These are phyloP conservation scores for Fusarium nelsonii DNA, from an alignment of 2,329 filamentous ascomycete species.

Conservation along the genomic window DNA sequence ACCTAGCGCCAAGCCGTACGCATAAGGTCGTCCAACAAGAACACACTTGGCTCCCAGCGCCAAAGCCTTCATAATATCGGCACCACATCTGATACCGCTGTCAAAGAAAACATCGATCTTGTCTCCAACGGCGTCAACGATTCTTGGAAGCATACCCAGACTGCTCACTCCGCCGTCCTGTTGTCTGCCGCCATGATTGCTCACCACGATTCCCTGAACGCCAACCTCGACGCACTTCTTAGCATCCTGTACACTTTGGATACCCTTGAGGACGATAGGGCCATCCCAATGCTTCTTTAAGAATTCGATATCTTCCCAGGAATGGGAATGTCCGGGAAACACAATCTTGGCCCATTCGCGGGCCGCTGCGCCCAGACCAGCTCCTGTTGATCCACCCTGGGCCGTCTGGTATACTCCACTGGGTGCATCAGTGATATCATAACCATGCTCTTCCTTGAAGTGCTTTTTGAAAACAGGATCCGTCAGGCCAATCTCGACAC, in stretches of 20 bases:
- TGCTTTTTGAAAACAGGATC: slow-evolving; percentile 31
- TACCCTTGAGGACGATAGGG: slow-evolving; percentile 28
- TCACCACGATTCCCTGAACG: slow-evolving; percentile 32
- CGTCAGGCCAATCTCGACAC: slow-evolving; percentile 32
- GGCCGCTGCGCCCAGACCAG: slow-evolving; percentile 21
- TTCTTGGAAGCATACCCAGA: slow-evolving; percentile 29
- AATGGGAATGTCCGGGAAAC: slow-evolving; percentile 28
- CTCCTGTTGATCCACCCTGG: slow-evolving; percentile 24
- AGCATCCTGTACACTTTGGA: slow-evolving; percentile 27
- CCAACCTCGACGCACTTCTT: slow-evolving; percentile 27
- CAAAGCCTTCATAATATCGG: slow-evolving; percentile 24
- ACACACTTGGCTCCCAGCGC: slow-evolving; percentile 18
- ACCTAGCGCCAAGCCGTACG: slow-evolving; percentile 1
- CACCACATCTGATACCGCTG: slow-evolving; percentile 19
- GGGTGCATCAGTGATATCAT: slow-evolving; percentile 16
- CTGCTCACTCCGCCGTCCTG: slow-evolving; percentile 35
- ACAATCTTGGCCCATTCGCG: slow-evolving; percentile 39
- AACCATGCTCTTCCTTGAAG: slow-evolving; percentile 28
- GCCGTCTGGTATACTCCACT: slow-evolving; percentile 30
- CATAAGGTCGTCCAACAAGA: slow-evolving; percentile 19
- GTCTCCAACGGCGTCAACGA: slow-evolving; percentile 5
- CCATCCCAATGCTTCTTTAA: slow-evolving; percentile 34
- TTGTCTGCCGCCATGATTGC: slow-evolving; percentile 31
- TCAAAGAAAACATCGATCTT: slow-evolving; percentile 22
- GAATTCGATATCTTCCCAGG: slow-evolving; percentile 31